Base-by-base conservation (phyloP, 768 basidiomycete genomes). In the Leccinellum albellum region DNA sequence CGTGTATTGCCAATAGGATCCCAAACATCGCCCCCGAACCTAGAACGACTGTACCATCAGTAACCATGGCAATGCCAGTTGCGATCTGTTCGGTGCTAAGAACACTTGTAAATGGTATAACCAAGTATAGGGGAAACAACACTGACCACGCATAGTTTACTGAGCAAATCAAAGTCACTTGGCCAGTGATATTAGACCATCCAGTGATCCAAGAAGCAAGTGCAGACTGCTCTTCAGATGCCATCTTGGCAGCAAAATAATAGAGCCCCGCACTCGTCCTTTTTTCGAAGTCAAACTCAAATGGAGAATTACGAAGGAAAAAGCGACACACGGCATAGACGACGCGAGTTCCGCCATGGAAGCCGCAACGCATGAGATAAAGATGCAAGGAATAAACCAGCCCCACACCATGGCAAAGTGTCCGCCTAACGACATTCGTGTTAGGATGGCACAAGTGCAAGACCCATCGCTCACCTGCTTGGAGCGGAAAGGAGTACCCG, bases 181-280 rank as follows among this genome's bases (percentile, higher is more conserved):
- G 65, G 15, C 65, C 64, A 3, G 65, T 64, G 29, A 66, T 56
- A 17, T 66, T 66, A 20, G 65, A 61, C 65, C 65, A 66, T 50
- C 65, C 65, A 8, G 65, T 66, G 50, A 66, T 64, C 64, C 65
- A 66, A 17, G 64, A 65, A 26, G 62, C 59, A 53, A 66, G 65
- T 15, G 65, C 64, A 32, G 65, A 66, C 8, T 35, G 55, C 23
- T 63, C 53, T 53, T 60, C 48, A 10, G 65, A 59, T 29, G 64
- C 64, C 65, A 66, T 66, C 31, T 66, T 66, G 5, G 65, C 65
- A 31, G 64, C 58, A n/a, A 66, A 66, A 44, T 66, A 66, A 33
- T 66, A 66, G 14, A 66, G 51, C n/a, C 65, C 65, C n/a, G 65
- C 65, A 29, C 65, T 66, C 33, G 65, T 66, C 40, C 65, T 62